A percentile compares a stretch with the other conserved stretches of the same genome.
Evolutionary conservation across 768 basidiomycete genomes (phyloP).

Genomic region (Cyathus striatus): DNA sequence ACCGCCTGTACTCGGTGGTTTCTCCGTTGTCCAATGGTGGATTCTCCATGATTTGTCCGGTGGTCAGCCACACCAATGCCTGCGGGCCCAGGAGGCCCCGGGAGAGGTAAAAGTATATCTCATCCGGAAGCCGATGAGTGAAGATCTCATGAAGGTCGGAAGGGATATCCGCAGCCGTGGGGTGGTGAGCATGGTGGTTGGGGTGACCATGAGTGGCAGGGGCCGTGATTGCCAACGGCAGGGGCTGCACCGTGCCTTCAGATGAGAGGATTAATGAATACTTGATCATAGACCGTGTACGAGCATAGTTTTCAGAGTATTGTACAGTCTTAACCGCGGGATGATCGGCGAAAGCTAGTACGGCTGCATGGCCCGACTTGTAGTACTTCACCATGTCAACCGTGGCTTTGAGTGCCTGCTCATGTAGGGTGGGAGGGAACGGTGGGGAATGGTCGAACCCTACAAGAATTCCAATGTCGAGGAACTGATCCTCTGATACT

Average conservation of each 20-base stretch:
- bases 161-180: slow-evolving; percentile 86
- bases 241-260: slow-evolving; percentile 76
- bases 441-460: slow-evolving; percentile 79
- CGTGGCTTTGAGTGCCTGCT: slow-evolving; percentile 76
- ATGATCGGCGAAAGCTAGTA: slow-evolving; percentile 73
- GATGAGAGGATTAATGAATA: slow-evolving; percentile 87
- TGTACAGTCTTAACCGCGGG: slow-evolving; percentile 74
- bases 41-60: slow-evolving; percentile 78
- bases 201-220: slow-evolving; percentile 45
- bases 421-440: slow-evolving; percentile 80
- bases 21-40: slow-evolving; percentile 94
- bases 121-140: slow-evolving; percentile 90
- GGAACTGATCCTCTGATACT: slow-evolving; percentile 85
- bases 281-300: slow-evolving; percentile 88
- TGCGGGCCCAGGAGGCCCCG: slow-evolving; percentile 87
- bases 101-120: slow-evolving; percentile 94
- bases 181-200: slow-evolving; percentile 58
- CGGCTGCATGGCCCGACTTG: slow-evolving; percentile 82
- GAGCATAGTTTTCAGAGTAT: slow-evolving; percentile 84
- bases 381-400: slow-evolving; percentile 92
- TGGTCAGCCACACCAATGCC: slow-evolving; percentile 91
- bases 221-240: slow-evolving; percentile 63
- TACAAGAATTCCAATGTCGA: slow-evolving; percentile 88
- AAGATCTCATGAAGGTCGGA: slow-evolving; percentile 91
- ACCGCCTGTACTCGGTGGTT: slow-evolving; percentile 90